phyloP scores from a whole-genome alignment of 352 stramenopile genomes.

The Pythium folliculosum region DNA sequence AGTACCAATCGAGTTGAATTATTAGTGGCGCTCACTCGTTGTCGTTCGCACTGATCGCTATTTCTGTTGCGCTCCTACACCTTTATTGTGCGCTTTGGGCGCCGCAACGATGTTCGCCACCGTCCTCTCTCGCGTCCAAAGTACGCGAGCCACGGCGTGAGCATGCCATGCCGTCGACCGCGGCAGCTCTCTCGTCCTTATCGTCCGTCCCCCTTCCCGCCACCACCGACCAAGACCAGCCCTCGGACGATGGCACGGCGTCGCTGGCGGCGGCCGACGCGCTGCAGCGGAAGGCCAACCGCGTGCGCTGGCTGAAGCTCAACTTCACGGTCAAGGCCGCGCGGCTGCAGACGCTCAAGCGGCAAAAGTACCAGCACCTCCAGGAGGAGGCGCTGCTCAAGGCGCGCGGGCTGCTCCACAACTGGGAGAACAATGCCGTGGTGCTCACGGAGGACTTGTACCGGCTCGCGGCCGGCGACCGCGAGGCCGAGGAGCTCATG shows the following conservation, averaged over 20 bases:
- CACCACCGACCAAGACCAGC: slow-evolving; percentile 14
- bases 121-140: background rate
- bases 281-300: slow-evolving; percentile 18
- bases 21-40: background rate
- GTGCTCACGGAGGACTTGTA: slow-evolving; percentile 69
- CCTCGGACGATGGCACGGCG: background rate
- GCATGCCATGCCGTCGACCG: slow-evolving; percentile 23
- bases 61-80: slow-evolving; percentile 2
- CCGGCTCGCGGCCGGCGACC: slow-evolving; percentile 40
- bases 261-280: background rate
- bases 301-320: slow-evolving; percentile 69
- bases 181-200: background rate
- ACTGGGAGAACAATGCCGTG: slow-evolving; percentile 63
- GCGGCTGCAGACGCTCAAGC: slow-evolving; percentile 59
- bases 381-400: slow-evolving; percentile 68
- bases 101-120: background rate
- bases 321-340: slow-evolving; percentile 75
- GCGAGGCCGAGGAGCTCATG: slow-evolving; percentile 54
- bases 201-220: background rate
- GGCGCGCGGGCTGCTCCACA: slow-evolving; percentile 57
- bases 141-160: background rate
- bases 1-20: background rate
- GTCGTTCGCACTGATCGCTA: background rate
- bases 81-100: too few species aligned
- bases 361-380: slow-evolving; percentile 73